Conservation (phyloP, 2,329 filamentous ascomycete species). For the Rasamsonia emersonii region DNA sequence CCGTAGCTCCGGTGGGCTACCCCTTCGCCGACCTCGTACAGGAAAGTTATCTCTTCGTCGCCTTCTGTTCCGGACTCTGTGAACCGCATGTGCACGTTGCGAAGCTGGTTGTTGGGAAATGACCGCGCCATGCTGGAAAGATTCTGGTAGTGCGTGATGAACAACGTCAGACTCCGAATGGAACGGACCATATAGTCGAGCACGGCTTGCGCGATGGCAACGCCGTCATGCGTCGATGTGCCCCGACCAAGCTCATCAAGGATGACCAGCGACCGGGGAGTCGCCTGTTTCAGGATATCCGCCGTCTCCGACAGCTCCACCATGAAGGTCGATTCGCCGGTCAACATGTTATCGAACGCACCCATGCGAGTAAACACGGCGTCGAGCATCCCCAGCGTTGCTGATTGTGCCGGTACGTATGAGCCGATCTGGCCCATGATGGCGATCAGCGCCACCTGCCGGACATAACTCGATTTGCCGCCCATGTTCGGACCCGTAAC, state of each 20-base stretch:
- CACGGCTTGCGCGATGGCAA: constrained; percentile 89
- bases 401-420: constrained; percentile 73
- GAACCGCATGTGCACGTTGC: constrained; percentile 94
- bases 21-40: constrained; percentile 87
- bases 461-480: constrained; percentile 95
- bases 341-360: constrained; percentile 90
- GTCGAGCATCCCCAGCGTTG: constrained; percentile 73
- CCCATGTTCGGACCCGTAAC: constrained; percentile 99
- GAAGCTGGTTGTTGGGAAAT: constrained; percentile 57
- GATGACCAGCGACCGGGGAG: constrained; percentile 75
- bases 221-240: constrained; percentile 90
- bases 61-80: constrained; percentile 45
- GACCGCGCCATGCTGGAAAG: constrained; percentile 64
- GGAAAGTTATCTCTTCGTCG: constrained; percentile 78
- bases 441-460: constrained; percentile 79
- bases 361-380: constrained; percentile 94
- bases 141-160: constrained; percentile 96
- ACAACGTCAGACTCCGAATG: constrained; percentile 70
- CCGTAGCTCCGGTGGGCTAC: constrained; percentile 93
- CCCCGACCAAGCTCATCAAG: constrained; percentile 91
- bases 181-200: constrained; percentile 73
- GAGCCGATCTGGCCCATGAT: constrained; percentile 94
- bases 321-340: constrained; percentile 95
- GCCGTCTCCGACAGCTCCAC: constrained; percentile 91
- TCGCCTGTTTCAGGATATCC: constrained; percentile 82